A percentile compares a stretch with the other conserved stretches of the same genome.
Evolutionary conservation across 306 rosid species (phyloP).

Genomic region (Cyclanthera cordifolia): DNA sequence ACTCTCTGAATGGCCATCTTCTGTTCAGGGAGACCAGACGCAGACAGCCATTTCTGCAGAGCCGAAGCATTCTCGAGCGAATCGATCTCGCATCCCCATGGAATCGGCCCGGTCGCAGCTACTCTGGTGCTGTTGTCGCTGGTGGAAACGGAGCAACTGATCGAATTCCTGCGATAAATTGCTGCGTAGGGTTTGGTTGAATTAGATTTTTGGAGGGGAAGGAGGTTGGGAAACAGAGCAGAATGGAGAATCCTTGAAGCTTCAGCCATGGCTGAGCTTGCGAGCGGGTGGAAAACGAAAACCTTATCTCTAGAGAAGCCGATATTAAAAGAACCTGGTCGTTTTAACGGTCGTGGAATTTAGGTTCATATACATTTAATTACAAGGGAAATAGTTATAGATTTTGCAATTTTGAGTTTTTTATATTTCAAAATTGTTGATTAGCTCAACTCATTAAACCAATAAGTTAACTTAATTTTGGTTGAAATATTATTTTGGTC

Average conservation of each 20-base stretch:
- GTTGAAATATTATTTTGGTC: too few relatives aligned
- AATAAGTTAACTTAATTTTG: too few relatives aligned
- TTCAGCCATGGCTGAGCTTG: constrained; percentile 50
- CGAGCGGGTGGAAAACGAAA: background rate
- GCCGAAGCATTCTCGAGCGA: constrained; percentile 68
- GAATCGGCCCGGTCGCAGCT: constrained; percentile 21
- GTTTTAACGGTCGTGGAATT: constrained; percentile 10
- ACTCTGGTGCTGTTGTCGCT: too few relatives aligned
- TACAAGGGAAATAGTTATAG: too few relatives aligned
- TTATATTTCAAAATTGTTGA: too few relatives aligned
- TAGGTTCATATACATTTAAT: too few relatives aligned
- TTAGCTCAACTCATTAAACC: too few relatives aligned
- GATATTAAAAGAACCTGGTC: background rate
- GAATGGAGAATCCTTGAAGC: constrained; percentile 36
- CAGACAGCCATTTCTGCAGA: constrained; percentile 63
- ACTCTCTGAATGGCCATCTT: constrained; percentile 75
- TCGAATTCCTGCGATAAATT: constrained; percentile 22
- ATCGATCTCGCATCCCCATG: constrained; percentile 89
- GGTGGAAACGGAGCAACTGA: constrained; percentile 46
- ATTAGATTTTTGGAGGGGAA: constrained; percentile 21
- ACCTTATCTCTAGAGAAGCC: constrained; percentile 41
- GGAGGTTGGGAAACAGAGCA: constrained; percentile 29
- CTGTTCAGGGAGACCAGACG: constrained; percentile 78
- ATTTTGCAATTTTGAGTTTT: too few relatives aligned
- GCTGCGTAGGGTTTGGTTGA: constrained; percentile 16